Conservation (phyloP, 805 yeast species). For the Candida morakotiae region DNA sequence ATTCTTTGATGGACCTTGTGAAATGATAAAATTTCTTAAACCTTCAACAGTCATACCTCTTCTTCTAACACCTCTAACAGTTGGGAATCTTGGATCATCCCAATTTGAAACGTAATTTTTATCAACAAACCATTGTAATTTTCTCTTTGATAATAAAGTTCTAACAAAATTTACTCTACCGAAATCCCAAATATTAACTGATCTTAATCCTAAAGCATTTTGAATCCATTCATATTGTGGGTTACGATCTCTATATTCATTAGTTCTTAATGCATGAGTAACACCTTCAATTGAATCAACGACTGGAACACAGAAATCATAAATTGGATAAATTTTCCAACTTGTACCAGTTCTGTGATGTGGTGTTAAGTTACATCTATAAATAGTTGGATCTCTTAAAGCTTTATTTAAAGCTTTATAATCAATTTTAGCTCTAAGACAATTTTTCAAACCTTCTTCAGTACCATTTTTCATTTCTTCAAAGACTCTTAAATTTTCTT, state of each 20-base stretch:
- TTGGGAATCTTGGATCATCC: conserved; percentile 99
- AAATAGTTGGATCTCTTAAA: conserved; percentile 95
- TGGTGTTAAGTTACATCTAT: conserved; percentile 95
- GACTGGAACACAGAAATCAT: conserved; percentile 97
- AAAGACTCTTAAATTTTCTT: conserved; percentile 85
- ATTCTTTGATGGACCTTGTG: conserved; percentile 98
- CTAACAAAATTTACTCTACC: conserved; percentile 96
- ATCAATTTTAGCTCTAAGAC: conserved; percentile 96
- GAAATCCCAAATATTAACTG: conserved; percentile 97
- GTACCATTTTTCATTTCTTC: conserved; percentile 94
- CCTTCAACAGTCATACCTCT: conserved; percentile 99
- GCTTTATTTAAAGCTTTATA: conserved; percentile 90
- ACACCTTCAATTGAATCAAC: conserved; percentile 96
- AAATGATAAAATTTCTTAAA: conserved; percentile 82
- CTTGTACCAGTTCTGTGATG: conserved; percentile 92
- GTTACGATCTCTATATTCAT: conserved; percentile 98
- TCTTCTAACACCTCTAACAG: conserved; percentile 98
- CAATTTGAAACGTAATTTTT: conserved; percentile 82
- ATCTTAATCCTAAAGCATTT: conserved; percentile 73
- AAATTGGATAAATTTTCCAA: conserved; percentile 98
- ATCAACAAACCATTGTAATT: conserved; percentile 98
- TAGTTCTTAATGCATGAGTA: conserved; percentile 96
- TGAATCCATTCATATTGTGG: conserved; percentile 98
- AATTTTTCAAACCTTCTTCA: conserved; percentile 85
- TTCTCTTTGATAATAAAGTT: conserved; percentile 93